Conservation (phyloP, 495 filamentous ascomycete species). For the Tuber brumale region DNA sequence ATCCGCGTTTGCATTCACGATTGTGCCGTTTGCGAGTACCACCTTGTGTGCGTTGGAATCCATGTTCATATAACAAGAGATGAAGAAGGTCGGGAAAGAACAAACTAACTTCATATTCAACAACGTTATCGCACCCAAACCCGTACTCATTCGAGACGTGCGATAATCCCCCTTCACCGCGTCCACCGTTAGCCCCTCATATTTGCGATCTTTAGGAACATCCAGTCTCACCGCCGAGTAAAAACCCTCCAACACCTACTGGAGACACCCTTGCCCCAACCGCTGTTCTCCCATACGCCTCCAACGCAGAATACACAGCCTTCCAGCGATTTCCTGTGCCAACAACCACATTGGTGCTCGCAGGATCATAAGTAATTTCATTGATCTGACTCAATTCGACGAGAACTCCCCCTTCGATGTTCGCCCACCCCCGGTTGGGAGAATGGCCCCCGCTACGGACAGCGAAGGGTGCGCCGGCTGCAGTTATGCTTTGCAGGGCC, state of each 20-base stretch:
- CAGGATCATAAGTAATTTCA: background rate
- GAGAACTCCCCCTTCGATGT: constrained; percentile 5
- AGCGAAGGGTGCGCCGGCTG: constrained; percentile 5
- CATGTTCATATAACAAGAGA: background rate
- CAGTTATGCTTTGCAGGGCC: background rate
- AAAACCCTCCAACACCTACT: constrained; percentile 46
- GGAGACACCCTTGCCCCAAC: constrained; percentile 47
- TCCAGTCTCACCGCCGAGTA: constrained; percentile 43
- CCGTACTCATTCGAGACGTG: constrained; percentile 13
- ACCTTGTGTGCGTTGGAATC: constrained; percentile 43
- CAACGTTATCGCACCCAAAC: constrained; percentile 15
- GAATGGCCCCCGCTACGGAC: constrained; percentile 13
- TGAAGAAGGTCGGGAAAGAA: background rate
- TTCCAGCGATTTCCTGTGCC: constrained; percentile 50
- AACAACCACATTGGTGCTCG: constrained; percentile 43
- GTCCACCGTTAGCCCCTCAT: background rate
- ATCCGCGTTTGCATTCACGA: constrained; percentile 47
- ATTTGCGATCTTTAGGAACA: background rate
- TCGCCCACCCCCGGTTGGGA: constrained; percentile 9
- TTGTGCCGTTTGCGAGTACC: constrained; percentile 47
- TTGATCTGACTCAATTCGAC: constrained; percentile 2
- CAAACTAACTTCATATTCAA: constrained; percentile 10
- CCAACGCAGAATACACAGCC: constrained; percentile 47
- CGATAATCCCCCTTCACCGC: constrained; percentile 9
- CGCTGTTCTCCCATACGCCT: constrained; percentile 46